Evolutionary conservation across 2,329 filamentous ascomycete genomes (phyloP), one percentile per base, ranked within the genome.

Genomic region (Talaromyces sp.): DNA sequence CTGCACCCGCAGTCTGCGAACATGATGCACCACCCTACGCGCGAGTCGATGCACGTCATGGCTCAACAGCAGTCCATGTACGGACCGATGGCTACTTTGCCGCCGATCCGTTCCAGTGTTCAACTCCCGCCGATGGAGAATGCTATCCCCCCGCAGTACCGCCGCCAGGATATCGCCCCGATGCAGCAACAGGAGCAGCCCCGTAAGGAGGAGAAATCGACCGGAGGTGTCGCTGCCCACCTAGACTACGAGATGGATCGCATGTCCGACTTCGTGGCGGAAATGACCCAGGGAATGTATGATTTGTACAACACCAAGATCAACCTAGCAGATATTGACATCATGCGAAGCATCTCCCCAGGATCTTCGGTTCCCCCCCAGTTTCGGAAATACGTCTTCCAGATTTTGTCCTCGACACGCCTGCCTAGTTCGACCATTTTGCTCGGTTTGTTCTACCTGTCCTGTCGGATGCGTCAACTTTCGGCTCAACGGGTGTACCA

Each of bases 211-310:
- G 84, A 86, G 63, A 86, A 86, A 71, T 76, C 83, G n/a, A 83
- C 83, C 50, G 91, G 92, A 71, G 92, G 92, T 65, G 92, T 97
- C 35, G 94, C 92, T 65, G 91, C 91, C 67, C 89, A 95, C 77
- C 85, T 97, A 75, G 92, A 96, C 80, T 97, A 97, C 73, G 91
- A 96, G 75, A 93, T 96, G 85, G 91, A 96, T 71, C 81, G 89
- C 73, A 97, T 96, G 92, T 88, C 91, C 58, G 91, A 96, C 71
- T 97, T 96, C 75, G 91, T 96, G 70, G 88, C 90, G 58, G 90
- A 96, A 70, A 95, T 93, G 86, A 86, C 91, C 56, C 81, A 88
- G 73, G 82, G 83, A 80, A 83, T 89, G 83, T 86, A 84, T 82
- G 82, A 77, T 70, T 75, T 80, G 69, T 78, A 80, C 70, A 72